Evolutionary conservation across 139 green algal genomes (phyloP).

Genomic region (Mesostigma viride): DNA sequence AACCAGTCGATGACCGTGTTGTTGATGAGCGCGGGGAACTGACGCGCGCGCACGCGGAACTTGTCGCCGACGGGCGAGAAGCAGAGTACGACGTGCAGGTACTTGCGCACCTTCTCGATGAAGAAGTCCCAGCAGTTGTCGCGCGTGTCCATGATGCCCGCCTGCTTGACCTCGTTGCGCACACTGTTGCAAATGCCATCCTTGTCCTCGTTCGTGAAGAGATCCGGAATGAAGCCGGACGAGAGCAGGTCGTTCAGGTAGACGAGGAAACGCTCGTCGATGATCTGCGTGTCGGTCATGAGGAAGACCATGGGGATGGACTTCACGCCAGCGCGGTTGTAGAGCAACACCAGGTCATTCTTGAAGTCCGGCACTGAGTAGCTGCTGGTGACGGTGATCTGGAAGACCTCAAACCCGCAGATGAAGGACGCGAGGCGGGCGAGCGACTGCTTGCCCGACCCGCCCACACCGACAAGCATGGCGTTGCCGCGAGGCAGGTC

Average conservation of each 20-base stretch:
- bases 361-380: slow-evolving; percentile 76
- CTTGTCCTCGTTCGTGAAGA: slow-evolving; percentile 66
- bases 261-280: slow-evolving; percentile 77
- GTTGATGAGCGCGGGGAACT: slow-evolving; percentile 80
- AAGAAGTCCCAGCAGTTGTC: slow-evolving; percentile 83
- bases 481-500: slow-evolving; percentile 65
- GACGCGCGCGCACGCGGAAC: slow-evolving; percentile 68
- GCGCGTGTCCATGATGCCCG: slow-evolving; percentile 63
- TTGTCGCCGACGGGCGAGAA: slow-evolving; percentile 81
- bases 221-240: slow-evolving; percentile 62
- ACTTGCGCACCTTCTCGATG: slow-evolving; percentile 68
- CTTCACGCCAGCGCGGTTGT: slow-evolving; percentile 59
- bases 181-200: slow-evolving; percentile 69
- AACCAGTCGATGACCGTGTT: slow-evolving; percentile 73
- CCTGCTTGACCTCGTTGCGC: slow-evolving; percentile 65
- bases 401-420: slow-evolving; percentile 67
- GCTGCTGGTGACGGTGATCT: slow-evolving; percentile 59
- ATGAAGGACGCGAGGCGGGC: slow-evolving; percentile 63
- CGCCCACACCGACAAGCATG: slow-evolving; percentile 56
- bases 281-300: slow-evolving; percentile 77
- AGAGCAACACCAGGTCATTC: slow-evolving; percentile 67
- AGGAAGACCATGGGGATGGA: slow-evolving; percentile 60
- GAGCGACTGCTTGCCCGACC: slow-evolving; percentile 30
- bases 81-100: slow-evolving; percentile 81
- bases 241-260: slow-evolving; percentile 85